Conservation (phyloP, 352 stramenopile genomes). For the Pythium chondricola region DNA sequence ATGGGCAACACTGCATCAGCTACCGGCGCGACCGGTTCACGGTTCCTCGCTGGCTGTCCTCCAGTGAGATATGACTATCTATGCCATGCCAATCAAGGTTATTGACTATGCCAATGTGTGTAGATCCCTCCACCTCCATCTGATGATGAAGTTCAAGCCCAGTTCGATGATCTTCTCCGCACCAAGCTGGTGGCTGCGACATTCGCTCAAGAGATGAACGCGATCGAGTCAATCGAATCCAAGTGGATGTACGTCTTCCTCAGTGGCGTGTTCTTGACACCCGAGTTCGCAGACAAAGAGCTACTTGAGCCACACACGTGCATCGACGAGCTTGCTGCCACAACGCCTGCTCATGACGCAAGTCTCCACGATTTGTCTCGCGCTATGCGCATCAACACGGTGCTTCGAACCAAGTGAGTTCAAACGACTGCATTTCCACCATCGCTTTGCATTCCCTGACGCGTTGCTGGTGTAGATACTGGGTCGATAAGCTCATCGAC, state of each 20-base stretch:
- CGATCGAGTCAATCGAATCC: slow-evolving; percentile 36
- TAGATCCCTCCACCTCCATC: slow-evolving; percentile 48
- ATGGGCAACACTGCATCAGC: slow-evolving; percentile 55
- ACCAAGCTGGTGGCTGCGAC: slow-evolving; percentile 18
- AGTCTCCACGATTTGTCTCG: slow-evolving; percentile 42
- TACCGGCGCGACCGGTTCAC: slow-evolving; percentile 15
- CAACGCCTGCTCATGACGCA: no score
- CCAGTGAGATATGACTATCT: background rate
- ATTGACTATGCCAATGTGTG: background rate
- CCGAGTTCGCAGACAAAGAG: slow-evolving; percentile 29
- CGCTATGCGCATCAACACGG: slow-evolving; percentile 55
- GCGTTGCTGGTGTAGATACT: slow-evolving; percentile 29
- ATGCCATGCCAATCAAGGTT: no score
- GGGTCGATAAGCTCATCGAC: slow-evolving; percentile 46
- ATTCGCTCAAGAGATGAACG: slow-evolving; percentile 34
- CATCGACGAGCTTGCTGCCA: slow-evolving; percentile 37
- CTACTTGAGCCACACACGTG: slow-evolving; percentile 48
- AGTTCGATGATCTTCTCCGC: slow-evolving; percentile 45
- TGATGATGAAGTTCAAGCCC: slow-evolving; percentile 26
- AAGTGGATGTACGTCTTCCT: slow-evolving; percentile 76
- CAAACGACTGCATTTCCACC: background rate
- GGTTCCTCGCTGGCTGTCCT: slow-evolving; percentile 54
- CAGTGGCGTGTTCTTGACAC: slow-evolving; percentile 31
- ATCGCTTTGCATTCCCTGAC: background rate
- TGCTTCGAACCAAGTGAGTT: slow-evolving; percentile 41